Evolutionary conservation across 208 protist genomes (phyloP).

Genomic region (Willaertia magna): DNA sequence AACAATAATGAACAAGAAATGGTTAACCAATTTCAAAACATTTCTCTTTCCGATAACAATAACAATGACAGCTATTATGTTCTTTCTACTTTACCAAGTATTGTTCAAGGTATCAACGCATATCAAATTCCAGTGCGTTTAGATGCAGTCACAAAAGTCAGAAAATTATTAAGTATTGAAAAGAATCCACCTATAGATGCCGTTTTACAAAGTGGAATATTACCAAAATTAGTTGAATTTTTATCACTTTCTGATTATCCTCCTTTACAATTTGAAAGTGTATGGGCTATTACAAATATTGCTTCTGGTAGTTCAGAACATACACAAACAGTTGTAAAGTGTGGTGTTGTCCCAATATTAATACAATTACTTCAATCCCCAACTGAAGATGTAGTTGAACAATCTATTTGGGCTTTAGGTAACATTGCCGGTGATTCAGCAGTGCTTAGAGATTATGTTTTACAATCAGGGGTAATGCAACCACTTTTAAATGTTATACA

Average conservation of each 20-base stretch:
- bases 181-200: conserved; percentile 81
- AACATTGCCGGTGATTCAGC: conserved; percentile 95
- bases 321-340: conserved; percentile 69
- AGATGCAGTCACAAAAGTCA: conserved; percentile 57
- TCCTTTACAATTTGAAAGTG: conserved; percentile 91
- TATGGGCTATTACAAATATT: conserved; percentile 98
- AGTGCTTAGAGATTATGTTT: conserved; percentile 71
- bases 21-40: too few species aligned
- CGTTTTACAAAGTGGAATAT: conserved; percentile 75
- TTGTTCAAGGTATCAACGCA: too few species aligned
- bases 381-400: conserved; percentile 85
- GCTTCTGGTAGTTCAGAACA: conserved; percentile 87
- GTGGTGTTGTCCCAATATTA: conserved; percentile 83
- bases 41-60: too few species aligned
- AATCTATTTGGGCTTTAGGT: conserved; percentile 94
- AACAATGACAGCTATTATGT: too few species aligned
- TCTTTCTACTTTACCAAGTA: too few species aligned
- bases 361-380: conserved; percentile 72
- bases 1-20: too few species aligned
- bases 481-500: conserved; percentile 55
- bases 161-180: conserved; percentile 56
- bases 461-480: conserved; percentile 55
- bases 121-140: too few species aligned
- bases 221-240: conserved; percentile 82
- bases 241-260: conserved; percentile 54